Percentiles rank a stretch among this genome's conserved stretches.
Evolutionary conservation across 768 basidiomycete species (phyloP).

Genomic region (Lanmaoa rubissima): DNA sequence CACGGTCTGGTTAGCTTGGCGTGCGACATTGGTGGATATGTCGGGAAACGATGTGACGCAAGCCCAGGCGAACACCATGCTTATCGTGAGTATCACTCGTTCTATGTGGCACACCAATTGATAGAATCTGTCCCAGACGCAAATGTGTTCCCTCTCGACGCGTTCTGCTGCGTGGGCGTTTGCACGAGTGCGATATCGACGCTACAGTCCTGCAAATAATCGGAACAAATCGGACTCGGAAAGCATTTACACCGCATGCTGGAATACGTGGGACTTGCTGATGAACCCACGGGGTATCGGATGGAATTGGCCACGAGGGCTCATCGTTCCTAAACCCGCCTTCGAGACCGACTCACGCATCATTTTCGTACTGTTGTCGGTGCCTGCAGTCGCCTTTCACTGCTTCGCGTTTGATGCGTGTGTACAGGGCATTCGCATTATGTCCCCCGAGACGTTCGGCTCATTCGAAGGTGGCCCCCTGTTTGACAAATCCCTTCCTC

Average conservation of each 20-base stretch:
- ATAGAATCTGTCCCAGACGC: slow-evolving; percentile 5
- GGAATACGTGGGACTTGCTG: slow-evolving; percentile 30
- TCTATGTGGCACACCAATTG: background rate
- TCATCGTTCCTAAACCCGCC: slow-evolving; percentile 14
- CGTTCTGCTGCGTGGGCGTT: slow-evolving; percentile 24
- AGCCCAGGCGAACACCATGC: slow-evolving; percentile 12
- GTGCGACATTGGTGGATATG: slow-evolving; percentile 31
- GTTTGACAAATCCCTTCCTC: slow-evolving; percentile 33
- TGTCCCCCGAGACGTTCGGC: slow-evolving; percentile 41
- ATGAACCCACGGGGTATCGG: slow-evolving; percentile 26
- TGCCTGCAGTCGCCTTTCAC: background rate
- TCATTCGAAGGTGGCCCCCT: slow-evolving; percentile 34
- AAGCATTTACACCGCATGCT: slow-evolving; percentile 15
- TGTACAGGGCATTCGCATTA: slow-evolving; percentile 15
- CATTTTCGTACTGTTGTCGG: slow-evolving; percentile 11
- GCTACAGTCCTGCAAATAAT: background rate
- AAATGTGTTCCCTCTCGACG: slow-evolving; percentile 14
- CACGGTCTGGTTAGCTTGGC: slow-evolving; percentile 43
- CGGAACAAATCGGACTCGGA: background rate
- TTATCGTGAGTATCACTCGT: slow-evolving; percentile 19
- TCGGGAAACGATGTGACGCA: slow-evolving; percentile 18
- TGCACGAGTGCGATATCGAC: slow-evolving; percentile 13
- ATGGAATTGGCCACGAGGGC: slow-evolving; percentile 27
- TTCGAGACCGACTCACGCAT: slow-evolving; percentile 8
- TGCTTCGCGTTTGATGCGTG: slow-evolving; percentile 17